These are phyloP conservation scores for Penicillium robsamsonii DNA, from an alignment of 495 filamentous ascomycete species.

Conservation along the genomic window DNA sequence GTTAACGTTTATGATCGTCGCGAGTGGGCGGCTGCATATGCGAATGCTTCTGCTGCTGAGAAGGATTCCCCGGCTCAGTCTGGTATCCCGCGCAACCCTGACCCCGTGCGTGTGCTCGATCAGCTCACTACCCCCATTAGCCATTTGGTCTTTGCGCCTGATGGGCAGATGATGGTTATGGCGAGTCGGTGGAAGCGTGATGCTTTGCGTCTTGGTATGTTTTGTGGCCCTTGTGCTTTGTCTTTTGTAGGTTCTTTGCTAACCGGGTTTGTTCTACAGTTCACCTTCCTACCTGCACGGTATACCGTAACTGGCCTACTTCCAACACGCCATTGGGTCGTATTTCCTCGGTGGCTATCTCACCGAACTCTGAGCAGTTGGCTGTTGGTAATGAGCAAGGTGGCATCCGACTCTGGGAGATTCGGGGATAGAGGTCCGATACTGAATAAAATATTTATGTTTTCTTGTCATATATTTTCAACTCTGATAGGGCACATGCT, in stretches of 20 bases:
- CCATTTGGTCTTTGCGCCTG: slow-evolving; percentile 73
- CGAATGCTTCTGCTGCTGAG: slow-evolving; percentile 28
- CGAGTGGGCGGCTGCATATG: slow-evolving; percentile 48
- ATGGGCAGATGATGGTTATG: slow-evolving; percentile 85
- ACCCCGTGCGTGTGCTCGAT: slow-evolving; percentile 69
- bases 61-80: slow-evolving; percentile 36
- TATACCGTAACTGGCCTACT: slow-evolving; percentile 97
- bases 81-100: slow-evolving; percentile 60
- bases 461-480: slow-evolving; percentile 8
- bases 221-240: not conserved
- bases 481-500: not conserved
- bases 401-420: slow-evolving; percentile 84
- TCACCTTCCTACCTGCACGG: slow-evolving; percentile 86
- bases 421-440: slow-evolving; percentile 43
- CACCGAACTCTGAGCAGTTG: slow-evolving; percentile 65
- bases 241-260: slow-evolving; percentile 6
- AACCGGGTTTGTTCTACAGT: slow-evolving; percentile 43
- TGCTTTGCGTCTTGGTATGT: slow-evolving; percentile 67
- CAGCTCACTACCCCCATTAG: slow-evolving; percentile 83
- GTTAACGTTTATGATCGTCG: slow-evolving; percentile 90
- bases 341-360: slow-evolving; percentile 76
- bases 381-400: slow-evolving; percentile 86
- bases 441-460: slow-evolving; percentile 20
- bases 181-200: slow-evolving; percentile 83
- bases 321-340: slow-evolving; percentile 82